Evolutionary conservation across 2,329 filamentous ascomycete genomes (phyloP).

Genomic region (Neofusicoccum ribis): DNA sequence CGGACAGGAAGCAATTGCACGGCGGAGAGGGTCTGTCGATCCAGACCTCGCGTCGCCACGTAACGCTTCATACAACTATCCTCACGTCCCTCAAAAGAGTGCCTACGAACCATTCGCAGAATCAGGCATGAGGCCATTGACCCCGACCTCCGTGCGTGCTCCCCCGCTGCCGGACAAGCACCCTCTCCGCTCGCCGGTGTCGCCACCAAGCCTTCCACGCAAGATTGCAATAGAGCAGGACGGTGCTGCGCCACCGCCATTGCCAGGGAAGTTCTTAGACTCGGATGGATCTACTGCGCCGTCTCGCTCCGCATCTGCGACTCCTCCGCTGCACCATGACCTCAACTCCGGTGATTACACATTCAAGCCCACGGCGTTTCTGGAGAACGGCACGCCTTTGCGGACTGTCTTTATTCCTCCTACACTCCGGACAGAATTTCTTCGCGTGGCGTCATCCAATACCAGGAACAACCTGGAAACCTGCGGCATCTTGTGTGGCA

Average conservation of each 20-base stretch:
- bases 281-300: constrained; percentile 15
- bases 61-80: constrained; percentile 43
- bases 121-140: constrained; percentile 21
- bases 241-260: constrained; percentile 23
- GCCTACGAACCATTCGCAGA: constrained; percentile 35
- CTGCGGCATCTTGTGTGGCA: constrained; percentile 91
- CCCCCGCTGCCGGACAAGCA: constrained; percentile 42
- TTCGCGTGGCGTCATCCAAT: constrained; percentile 72
- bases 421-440: constrained; percentile 71
- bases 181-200: background rate
- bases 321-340: constrained; percentile 27
- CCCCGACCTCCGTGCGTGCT: constrained; percentile 23
- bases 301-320: constrained; percentile 33
- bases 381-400: constrained; percentile 85
- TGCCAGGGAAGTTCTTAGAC: constrained; percentile 29
- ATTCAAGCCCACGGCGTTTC: constrained; percentile 80
- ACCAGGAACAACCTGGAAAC: constrained; percentile 85
- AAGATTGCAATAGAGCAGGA: constrained; percentile 4
- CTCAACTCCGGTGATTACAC: constrained; percentile 63
- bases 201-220: constrained; percentile 12
- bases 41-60: background rate
- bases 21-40: constrained; percentile 25
- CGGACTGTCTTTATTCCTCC: constrained; percentile 85
- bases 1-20: constrained; percentile 29
- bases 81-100: constrained; percentile 44